These are phyloP conservation scores for Amanita rimosa DNA, from an alignment of 768 basidiomycete species.

Conservation along the genomic window DNA sequence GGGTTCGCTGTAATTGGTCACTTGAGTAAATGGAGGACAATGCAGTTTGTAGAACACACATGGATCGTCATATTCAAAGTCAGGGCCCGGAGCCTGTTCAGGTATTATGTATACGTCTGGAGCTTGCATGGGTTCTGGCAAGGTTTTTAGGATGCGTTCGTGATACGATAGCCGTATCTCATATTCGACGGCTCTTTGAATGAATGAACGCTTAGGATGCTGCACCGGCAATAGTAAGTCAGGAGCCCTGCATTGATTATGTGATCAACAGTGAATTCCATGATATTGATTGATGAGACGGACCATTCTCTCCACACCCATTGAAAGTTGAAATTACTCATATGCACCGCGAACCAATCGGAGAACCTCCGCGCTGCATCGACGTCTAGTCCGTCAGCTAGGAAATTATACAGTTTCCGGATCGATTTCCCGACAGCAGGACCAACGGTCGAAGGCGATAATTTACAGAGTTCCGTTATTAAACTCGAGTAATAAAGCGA, in stretches of 20 bases:
- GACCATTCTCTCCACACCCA: slow-evolving; percentile 99
- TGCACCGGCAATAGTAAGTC: slow-evolving; percentile 64
- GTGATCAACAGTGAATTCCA: background rate
- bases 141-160: slow-evolving; percentile 81
- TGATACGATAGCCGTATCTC: slow-evolving; percentile 90
- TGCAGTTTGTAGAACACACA: slow-evolving; percentile 30
- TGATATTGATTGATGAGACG: slow-evolving; percentile 13
- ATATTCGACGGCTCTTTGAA: slow-evolving; percentile 76
- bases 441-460: slow-evolving; percentile 87
- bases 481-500: slow-evolving; percentile 80
- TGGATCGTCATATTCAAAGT: slow-evolving; percentile 76
- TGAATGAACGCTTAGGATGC: slow-evolving; percentile 84
- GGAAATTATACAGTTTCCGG: slow-evolving; percentile 64
- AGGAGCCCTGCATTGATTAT: slow-evolving; percentile 49
- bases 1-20: slow-evolving; percentile 38
- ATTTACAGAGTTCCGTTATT: slow-evolving; percentile 89
- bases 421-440: slow-evolving; percentile 96
- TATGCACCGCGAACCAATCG: slow-evolving; percentile 93
- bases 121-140: slow-evolving; percentile 73
- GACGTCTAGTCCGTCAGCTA: slow-evolving; percentile 83
- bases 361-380: slow-evolving; percentile 74
- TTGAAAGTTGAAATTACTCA: slow-evolving; percentile 96
- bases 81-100: slow-evolving; percentile 64
- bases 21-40: background rate
- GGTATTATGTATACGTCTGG: slow-evolving; percentile 53